Percentiles rank a stretch among this genome's conserved stretches.
Conservation (phyloP, 2,329 filamentous ascomycete genomes). For the Clarireedia hainanense region DNA sequence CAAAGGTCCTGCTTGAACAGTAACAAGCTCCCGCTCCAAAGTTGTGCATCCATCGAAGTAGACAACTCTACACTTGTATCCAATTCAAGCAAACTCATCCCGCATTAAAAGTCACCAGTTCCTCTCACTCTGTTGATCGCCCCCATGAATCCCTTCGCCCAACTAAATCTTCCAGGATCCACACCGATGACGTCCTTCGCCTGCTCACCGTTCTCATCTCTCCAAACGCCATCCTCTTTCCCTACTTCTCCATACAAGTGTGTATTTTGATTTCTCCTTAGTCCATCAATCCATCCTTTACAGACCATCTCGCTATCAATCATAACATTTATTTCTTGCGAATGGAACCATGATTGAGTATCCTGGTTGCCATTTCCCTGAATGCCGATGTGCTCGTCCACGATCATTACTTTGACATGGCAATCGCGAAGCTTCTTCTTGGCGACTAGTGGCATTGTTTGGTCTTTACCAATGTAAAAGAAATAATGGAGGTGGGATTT, state of each 20-base stretch:
- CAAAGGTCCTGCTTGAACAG: no score
- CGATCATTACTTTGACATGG: slow-evolving; percentile 72
- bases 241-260: slow-evolving; percentile 46
- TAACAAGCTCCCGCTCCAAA: no score
- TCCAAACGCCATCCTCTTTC: slow-evolving; percentile 53
- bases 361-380: slow-evolving; percentile 75
- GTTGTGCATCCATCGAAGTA: no score
- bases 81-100: not conserved
- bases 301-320: slow-evolving; percentile 58
- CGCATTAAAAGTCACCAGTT: slow-evolving; percentile 39
- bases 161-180: slow-evolving; percentile 47
- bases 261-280: slow-evolving; percentile 62
- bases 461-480: slow-evolving; percentile 70
- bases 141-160: slow-evolving; percentile 50
- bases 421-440: slow-evolving; percentile 58
- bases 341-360: slow-evolving; percentile 73
- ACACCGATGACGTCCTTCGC: slow-evolving; percentile 43
- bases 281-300: slow-evolving; percentile 50
- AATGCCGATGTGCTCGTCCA: slow-evolving; percentile 60
- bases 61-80: no score
- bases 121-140: slow-evolving; percentile 51
- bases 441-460: slow-evolving; percentile 58
- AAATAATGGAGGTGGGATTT: slow-evolving; percentile 49
- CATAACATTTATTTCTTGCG: slow-evolving; percentile 71
- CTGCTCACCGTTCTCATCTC: slow-evolving; percentile 41